Percentiles rank a stretch among this genome's conserved stretches.
Evolutionary conservation across 2,329 filamentous ascomycete genomes (phyloP).

Genomic region (Penicillium sp.): DNA sequence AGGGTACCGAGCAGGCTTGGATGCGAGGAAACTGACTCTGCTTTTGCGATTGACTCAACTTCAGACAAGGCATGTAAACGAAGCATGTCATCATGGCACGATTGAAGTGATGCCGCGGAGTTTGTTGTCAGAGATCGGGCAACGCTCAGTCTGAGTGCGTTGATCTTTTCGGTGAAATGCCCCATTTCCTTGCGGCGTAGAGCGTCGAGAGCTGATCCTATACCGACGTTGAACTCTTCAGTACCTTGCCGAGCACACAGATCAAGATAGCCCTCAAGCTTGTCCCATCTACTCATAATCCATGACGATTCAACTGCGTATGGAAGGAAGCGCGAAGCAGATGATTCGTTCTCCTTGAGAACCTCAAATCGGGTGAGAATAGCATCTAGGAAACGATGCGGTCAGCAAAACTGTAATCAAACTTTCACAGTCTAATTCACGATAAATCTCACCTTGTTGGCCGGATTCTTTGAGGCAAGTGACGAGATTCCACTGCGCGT

Average conservation of each 20-base stretch:
- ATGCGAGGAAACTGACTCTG: conserved; percentile 34
- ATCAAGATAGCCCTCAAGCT: conserved; percentile 67
- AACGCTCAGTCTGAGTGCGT: conserved; percentile 68
- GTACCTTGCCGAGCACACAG: conserved; percentile 38
- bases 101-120: conserved; percentile 76
- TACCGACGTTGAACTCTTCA: conserved; percentile 77
- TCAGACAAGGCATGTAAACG: conserved; percentile 87
- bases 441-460: conserved; percentile 69
- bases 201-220: conserved; percentile 69
- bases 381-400: conserved; percentile 60
- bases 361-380: conserved; percentile 84
- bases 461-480: conserved; percentile 93
- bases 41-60: conserved; percentile 71
- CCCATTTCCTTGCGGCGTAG: conserved; percentile 56
- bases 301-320: conserved; percentile 91
- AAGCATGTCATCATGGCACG: conserved; percentile 81
- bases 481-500: conserved; percentile 80
- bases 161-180: conserved; percentile 61
- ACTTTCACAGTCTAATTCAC: not conserved
- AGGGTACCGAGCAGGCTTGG: conserved; percentile 56
- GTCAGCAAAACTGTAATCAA: not conserved
- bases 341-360: conserved; percentile 58
- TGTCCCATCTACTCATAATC: conserved; percentile 81
- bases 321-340: conserved; percentile 68
- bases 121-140: conserved; percentile 74